Base-by-base conservation (phyloP, 1,139 yeast species). In the Lodderomyces oxycetoniae region DNA sequence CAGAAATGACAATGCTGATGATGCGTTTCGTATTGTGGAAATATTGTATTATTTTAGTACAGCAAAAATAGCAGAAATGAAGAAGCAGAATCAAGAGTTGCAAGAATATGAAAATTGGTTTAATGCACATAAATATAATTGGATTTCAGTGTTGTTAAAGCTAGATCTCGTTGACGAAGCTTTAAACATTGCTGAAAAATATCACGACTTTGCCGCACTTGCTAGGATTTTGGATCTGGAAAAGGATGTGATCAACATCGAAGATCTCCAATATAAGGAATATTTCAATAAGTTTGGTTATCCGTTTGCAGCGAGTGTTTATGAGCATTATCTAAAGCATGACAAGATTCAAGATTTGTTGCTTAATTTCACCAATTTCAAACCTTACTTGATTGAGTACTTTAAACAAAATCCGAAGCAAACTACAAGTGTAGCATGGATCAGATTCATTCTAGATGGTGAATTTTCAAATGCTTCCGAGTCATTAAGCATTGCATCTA, bases 341-440 rank as follows among this genome's bases (percentile, higher is more conserved):
- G 77, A 76, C 28, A 73, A 77, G 41, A 61, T 78, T 20, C 72
- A 74, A 43, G 55, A 71, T 3, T 52, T 87, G 28, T 61, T 87
- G 31, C 60, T 71, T 12, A 76, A 72, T 23, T 82, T 81, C 50
- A 74, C 77, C 9, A 67, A 72, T 27, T 74, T 77, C 45, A 63
- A 71, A 26, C 55, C 58, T 3, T 73, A 61, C 45, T 58, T 86
- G 37, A 63, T 71, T 21, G 55, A 58, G 41, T 88, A 77, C 49
- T 72, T 87, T 39, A 47, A 55, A 3, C 64, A 67, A 24, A 61
- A 63, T 34, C 63, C 70, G 26, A 53, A 65, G 5, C 65, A 70
- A 38, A 74, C 78, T 33, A 73, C 76, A 3, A 61, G 69, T 28
- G 70, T 86, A 30, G 71, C 88, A 1, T 88, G 96, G 96, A 79